Percentiles rank a stretch among this genome's conserved stretches.
phyloP scores from a whole-genome alignment of 2,329 filamentous ascomycete genomes.

The Hysterium pulicare region DNA sequence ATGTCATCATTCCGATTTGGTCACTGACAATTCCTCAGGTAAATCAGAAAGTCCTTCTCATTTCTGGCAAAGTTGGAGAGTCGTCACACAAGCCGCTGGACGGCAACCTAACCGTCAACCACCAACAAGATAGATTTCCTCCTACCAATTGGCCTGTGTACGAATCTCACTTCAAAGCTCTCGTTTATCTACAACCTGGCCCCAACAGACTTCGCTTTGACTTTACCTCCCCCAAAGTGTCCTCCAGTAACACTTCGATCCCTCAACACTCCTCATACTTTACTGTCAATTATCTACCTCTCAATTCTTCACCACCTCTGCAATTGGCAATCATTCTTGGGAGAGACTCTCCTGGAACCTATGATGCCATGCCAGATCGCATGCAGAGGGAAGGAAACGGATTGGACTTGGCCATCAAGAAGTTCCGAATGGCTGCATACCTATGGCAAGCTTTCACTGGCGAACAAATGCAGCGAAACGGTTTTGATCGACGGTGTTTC shows the following conservation, averaged over 20 bases:
- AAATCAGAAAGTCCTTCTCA: conserved; percentile 82
- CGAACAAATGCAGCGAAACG: conserved; percentile 91
- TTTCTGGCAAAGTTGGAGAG: conserved; percentile 80
- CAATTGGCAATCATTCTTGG: conserved; percentile 85
- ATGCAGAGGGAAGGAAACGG: conserved; percentile 76
- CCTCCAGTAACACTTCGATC: conserved; percentile 63
- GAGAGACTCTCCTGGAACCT: conserved; percentile 82
- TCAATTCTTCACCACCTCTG: conserved; percentile 74
- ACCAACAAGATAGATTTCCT: conserved; percentile 83
- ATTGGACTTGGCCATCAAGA: conserved; percentile 75
- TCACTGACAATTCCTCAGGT: conserved; percentile 54
- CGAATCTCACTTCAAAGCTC: conserved; percentile 85
- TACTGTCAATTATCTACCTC: conserved; percentile 80
- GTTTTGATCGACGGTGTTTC: conserved; percentile 80
- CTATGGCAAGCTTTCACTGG: conserved; percentile 96
- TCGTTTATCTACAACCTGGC: conserved; percentile 87
- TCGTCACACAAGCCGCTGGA: conserved; percentile 65
- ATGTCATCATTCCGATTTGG: conserved; percentile 19
- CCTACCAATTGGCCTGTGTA: conserved; percentile 81
- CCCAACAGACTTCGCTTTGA: conserved; percentile 86
- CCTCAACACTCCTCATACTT: conserved; percentile 75
- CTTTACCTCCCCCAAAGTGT: conserved; percentile 78
- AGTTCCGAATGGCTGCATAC: conserved; percentile 93
- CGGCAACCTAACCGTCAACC: conserved; percentile 73
- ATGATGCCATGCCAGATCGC: conserved; percentile 75